These are phyloP conservation scores for Colletotrichum theobromicola DNA, from an alignment of 2,329 filamentous ascomycete species.

Conservation along the genomic window DNA sequence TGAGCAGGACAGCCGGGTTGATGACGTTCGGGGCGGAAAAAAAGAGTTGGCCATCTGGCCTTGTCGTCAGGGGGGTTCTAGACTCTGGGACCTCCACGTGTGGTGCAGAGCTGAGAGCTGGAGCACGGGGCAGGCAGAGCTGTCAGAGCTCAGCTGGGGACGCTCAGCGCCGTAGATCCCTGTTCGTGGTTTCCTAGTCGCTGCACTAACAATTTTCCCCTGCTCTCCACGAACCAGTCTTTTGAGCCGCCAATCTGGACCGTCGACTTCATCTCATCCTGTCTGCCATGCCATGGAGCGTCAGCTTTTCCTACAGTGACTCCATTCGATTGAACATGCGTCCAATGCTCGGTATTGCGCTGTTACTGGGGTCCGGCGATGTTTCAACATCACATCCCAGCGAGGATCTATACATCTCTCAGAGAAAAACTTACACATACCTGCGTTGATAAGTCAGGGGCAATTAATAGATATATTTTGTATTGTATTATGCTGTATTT, in stretches of 20 bases:
- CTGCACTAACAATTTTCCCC: neutral
- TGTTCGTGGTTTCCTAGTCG: neutral
- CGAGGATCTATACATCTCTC: neutral
- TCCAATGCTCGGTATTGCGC: neutral
- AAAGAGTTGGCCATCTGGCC: conserved; percentile 21
- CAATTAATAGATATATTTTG: neutral
- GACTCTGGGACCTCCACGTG: neutral
- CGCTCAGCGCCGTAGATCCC: neutral
- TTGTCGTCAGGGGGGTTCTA: neutral
- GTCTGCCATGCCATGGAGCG: neutral
- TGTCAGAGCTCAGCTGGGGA: neutral
- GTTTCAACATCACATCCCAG: neutral
- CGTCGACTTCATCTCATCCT: neutral
- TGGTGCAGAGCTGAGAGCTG: conserved; percentile 12
- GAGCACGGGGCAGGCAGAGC: conserved; percentile 6
- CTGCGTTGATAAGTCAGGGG: neutral
- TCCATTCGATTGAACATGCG: neutral
- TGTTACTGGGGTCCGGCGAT: neutral
- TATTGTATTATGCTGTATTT: neutral
- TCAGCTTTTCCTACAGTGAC: fast-evolving
- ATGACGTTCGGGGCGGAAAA: conserved; percentile 11
- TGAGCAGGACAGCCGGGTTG: neutral
- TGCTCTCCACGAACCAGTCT: neutral
- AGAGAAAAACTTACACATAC: neutral
- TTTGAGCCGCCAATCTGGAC: neutral